Percentiles rank a stretch among this genome's conserved stretches.
phyloP scores from a whole-genome alignment of 768 basidiomycete species.

The Tephrocybe sp. region DNA sequence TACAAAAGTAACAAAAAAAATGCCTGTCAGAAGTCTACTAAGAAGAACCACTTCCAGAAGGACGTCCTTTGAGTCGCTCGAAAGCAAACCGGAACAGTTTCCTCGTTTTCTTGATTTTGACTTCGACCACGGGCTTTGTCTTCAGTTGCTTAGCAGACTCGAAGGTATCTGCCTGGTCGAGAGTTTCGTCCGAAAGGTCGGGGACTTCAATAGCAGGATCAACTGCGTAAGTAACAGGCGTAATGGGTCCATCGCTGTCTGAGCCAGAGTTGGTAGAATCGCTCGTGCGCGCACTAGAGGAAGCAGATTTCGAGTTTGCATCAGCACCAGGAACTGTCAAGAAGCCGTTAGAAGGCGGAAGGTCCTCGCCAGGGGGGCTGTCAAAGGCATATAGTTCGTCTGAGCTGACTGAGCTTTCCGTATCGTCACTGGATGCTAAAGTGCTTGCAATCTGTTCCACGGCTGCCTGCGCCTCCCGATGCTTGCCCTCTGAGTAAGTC shows the following conservation, averaged over 20 bases:
- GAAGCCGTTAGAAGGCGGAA: conserved; percentile 13
- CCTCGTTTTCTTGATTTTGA: conserved; percentile 22
- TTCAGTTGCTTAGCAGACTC: conserved; percentile 5
- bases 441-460: not conserved
- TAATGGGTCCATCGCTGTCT: conserved; percentile 47
- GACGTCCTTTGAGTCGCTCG: conserved; percentile 13
- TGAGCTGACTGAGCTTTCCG: conserved; percentile 23
- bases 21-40: conserved; percentile 2
- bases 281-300: conserved; percentile 17
- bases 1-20: not conserved
- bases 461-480: conserved; percentile 4
- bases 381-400: conserved; percentile 38
- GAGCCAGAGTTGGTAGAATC: conserved; percentile 28
- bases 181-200: conserved; percentile 37
- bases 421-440: conserved; percentile 9
- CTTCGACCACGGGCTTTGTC: not conserved
- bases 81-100: conserved; percentile 38
- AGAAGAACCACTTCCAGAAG: conserved; percentile 10
- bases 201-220: conserved; percentile 42
- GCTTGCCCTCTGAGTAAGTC: conserved; percentile 9
- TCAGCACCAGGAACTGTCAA: conserved; percentile 15
- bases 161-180: conserved; percentile 23
- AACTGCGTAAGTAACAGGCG: conserved; percentile 40
- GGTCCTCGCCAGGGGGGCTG: conserved; percentile 30
- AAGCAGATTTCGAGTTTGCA: conserved; percentile 7